These are phyloP conservation scores for Hyphodiscus sp. DNA, from an alignment of 2,329 filamentous ascomycete genomes.

Conservation along the genomic window DNA sequence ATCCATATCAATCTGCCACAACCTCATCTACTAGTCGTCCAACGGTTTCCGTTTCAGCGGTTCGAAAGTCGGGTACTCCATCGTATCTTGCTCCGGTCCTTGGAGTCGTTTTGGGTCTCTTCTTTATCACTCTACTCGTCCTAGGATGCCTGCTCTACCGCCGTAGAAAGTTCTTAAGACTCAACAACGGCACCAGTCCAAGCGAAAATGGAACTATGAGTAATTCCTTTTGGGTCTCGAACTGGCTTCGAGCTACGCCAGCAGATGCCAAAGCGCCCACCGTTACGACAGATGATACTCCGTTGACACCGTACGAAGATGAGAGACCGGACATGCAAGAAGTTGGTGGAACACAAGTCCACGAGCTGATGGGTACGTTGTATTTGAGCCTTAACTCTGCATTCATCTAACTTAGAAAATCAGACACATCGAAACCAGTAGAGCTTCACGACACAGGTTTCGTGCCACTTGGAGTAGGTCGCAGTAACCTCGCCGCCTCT, in stretches of 20 bases:
- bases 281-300: conserved; percentile 26
- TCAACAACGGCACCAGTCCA: conserved; percentile 10
- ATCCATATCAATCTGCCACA: conserved; percentile 44
- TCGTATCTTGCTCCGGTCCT: conserved; percentile 55
- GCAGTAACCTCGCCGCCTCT: conserved; percentile 9
- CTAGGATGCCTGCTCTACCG: conserved; percentile 48
- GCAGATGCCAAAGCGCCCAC: conserved; percentile 24
- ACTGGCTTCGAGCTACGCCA: conserved; percentile 24
- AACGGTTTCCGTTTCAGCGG: conserved; percentile 6
- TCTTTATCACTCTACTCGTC: conserved; percentile 46
- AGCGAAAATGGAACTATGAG: conserved; percentile 23
- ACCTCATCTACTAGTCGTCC: conserved; percentile 12
- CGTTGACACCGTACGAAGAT: conserved; percentile 15
- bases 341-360: conserved; percentile 23
- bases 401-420: neutral
- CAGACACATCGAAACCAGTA: conserved; percentile 21
- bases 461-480: conserved; percentile 6
- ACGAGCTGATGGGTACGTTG: conserved; percentile 30
- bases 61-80: conserved; percentile 34
- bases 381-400: conserved; percentile 1
- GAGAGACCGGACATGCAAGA: conserved; percentile 17
- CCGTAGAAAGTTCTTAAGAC: conserved; percentile 30
- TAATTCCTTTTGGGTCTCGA: conserved; percentile 18
- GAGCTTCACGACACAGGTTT: conserved; percentile 22
- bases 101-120: conserved; percentile 53